Percentiles rank a stretch among this genome's conserved stretches.
Conservation (phyloP, 2,329 filamentous ascomycete species). For the Phialophora macrospora region DNA sequence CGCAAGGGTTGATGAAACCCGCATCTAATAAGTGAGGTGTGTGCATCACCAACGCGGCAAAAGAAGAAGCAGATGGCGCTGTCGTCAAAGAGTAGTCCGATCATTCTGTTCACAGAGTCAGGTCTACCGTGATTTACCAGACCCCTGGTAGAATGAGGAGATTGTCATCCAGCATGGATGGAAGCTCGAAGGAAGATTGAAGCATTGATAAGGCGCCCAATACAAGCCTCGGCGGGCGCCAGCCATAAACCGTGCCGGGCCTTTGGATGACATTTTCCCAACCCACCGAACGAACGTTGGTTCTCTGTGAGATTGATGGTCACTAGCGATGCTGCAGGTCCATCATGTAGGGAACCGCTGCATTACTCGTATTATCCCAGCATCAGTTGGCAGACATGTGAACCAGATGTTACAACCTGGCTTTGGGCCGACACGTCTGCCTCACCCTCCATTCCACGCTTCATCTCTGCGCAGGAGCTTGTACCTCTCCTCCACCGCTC, state of each 20-base stretch:
- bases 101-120: neutral
- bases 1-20: slow-evolving; percentile 4
- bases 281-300: neutral
- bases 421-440: neutral
- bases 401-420: neutral
- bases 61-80: neutral
- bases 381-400: slow-evolving; percentile 2
- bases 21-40: neutral
- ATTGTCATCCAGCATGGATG: neutral
- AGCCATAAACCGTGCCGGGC: neutral
- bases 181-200: neutral
- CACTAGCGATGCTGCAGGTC: slow-evolving; percentile 2
- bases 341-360: neutral
- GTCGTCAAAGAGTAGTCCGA: neutral
- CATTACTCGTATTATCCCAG: neutral
- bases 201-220: neutral
- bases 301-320: neutral
- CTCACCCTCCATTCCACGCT: neutral
- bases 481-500: slow-evolving; percentile 17
- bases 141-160: neutral
- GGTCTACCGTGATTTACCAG: neutral
- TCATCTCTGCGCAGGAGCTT: slow-evolving; percentile 8
- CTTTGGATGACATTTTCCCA: neutral
- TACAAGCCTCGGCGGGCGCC: neutral
- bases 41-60: neutral